Conservation (phyloP, 345 rosid species). For the Capsella bursapastoris region DNA sequence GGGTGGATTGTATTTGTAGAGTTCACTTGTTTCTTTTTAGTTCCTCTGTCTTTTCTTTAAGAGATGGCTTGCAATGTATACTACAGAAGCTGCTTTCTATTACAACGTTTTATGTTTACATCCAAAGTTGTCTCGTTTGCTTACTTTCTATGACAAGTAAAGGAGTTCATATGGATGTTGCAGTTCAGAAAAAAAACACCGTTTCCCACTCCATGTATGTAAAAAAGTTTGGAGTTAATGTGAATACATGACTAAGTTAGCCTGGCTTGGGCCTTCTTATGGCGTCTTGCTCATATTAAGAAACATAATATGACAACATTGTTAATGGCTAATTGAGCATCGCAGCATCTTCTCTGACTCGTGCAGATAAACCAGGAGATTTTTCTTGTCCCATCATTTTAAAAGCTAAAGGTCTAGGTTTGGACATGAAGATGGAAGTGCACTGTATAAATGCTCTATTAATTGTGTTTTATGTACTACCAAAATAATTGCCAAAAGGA, state of each 20-base stretch:
- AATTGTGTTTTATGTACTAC: constrained; percentile 15
- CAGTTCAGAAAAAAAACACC: not conserved
- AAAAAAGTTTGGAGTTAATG: constrained; percentile 7
- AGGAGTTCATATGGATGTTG: not conserved
- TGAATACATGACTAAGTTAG: constrained; percentile 7
- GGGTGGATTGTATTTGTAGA: constrained; percentile 10
- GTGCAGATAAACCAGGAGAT: constrained; percentile 29
- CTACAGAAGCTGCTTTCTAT: constrained; percentile 11
- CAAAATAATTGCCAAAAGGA: constrained; percentile 15
- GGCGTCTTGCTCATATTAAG: constrained; percentile 16
- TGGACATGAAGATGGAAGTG: constrained; percentile 2
- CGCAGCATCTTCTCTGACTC: constrained; percentile 6
- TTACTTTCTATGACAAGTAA: constrained; percentile 3
- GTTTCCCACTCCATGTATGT: not conserved
- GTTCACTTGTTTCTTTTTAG: constrained; percentile 11
- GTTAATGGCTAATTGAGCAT: constrained; percentile 11
- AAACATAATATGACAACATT: constrained; percentile 11
- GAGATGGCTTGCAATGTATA: constrained; percentile 7
- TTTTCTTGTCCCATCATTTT: constrained; percentile 35
- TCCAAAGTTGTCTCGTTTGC: constrained; percentile 8
- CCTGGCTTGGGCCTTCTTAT: constrained; percentile 16
- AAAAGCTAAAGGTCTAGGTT: constrained; percentile 17
- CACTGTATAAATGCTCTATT: constrained; percentile 10
- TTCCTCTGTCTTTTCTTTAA: constrained; percentile 5
- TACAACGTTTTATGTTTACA: not conserved